Evolutionary conservation across 2,329 filamentous ascomycete species (phyloP).

Genomic region (Capronia epimyces): DNA sequence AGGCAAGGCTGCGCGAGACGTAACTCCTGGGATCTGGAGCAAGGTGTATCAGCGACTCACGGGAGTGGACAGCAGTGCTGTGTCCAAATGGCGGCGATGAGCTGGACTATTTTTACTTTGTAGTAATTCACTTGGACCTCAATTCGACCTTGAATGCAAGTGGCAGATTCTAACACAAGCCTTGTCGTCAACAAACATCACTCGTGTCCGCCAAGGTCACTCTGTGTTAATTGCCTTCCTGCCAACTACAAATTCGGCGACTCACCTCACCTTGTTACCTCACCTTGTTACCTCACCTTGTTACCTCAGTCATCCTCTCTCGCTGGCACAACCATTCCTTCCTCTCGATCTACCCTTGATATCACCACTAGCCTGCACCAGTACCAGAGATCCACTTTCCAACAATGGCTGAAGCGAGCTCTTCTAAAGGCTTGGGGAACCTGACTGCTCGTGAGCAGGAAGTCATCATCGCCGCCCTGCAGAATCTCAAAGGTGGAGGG

Average conservation of each 20-base stretch:
- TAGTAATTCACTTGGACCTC: slow-evolving; percentile 7
- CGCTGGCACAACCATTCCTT: not conserved
- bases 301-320: too few relatives aligned
- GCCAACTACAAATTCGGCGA: not conserved
- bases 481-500: slow-evolving; percentile 17
- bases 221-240: not conserved
- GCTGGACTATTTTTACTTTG: not conserved
- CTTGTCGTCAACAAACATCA: not conserved
- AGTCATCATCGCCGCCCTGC: slow-evolving; percentile 23
- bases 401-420: slow-evolving; percentile 8
- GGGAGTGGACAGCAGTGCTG: slow-evolving; percentile 12
- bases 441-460: slow-evolving; percentile 29
- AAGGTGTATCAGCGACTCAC: slow-evolving; percentile 40
- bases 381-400: not conserved
- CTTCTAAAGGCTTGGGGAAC: not conserved
- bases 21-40: slow-evolving; percentile 41
- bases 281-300: not conserved
- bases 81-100: slow-evolving; percentile 24
- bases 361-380: not conserved
- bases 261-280: not conserved
- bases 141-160: not conserved
- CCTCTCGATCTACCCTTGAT: not conserved
- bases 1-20: slow-evolving; percentile 34
- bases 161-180: not conserved
- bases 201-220: not conserved